Percentiles rank a stretch among this genome's conserved stretches.
These are phyloP conservation scores for Angomonas desouzai DNA, from an alignment of 208 protist genomes.

Conservation along the genomic window DNA sequence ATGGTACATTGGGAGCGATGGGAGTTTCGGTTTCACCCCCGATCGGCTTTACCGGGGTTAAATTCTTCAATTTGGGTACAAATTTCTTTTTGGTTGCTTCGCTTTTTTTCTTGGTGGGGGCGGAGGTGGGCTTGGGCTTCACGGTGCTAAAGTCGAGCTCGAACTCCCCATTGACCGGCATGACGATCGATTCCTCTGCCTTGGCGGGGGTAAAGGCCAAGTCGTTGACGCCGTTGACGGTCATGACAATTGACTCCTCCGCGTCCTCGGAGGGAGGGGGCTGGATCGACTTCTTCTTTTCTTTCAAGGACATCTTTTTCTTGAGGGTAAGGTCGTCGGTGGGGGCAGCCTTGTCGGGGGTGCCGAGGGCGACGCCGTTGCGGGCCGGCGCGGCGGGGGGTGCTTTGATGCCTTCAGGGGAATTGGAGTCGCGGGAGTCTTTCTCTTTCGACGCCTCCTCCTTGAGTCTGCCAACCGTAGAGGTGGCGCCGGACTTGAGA, in stretches of 20 bases:
- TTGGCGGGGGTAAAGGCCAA: background rate
- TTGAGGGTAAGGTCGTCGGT: background rate
- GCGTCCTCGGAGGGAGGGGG: background rate
- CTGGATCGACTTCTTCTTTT: background rate
- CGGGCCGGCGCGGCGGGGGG: too few species aligned
- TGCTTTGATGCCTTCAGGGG: background rate
- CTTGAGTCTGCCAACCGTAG: background rate
- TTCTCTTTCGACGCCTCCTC: background rate
- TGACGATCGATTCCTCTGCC: background rate
- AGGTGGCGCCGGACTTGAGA: background rate
- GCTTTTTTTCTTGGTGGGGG: background rate
- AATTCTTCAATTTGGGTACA: background rate
- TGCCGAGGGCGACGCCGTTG: background rate
- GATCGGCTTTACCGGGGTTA: background rate
- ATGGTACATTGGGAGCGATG: background rate
- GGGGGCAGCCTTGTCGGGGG: background rate
- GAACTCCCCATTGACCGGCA: background rate
- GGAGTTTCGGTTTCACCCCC: background rate
- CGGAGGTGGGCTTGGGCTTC: background rate
- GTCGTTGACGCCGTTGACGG: background rate
- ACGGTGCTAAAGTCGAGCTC: slow-evolving; percentile 1
- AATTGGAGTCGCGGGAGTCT: background rate
- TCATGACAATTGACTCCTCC: background rate
- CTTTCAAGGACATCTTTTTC: background rate
- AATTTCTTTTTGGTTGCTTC: background rate